phyloP scores from a whole-genome alignment of 2,329 filamentous ascomycete species.

The Beauveria australis region DNA sequence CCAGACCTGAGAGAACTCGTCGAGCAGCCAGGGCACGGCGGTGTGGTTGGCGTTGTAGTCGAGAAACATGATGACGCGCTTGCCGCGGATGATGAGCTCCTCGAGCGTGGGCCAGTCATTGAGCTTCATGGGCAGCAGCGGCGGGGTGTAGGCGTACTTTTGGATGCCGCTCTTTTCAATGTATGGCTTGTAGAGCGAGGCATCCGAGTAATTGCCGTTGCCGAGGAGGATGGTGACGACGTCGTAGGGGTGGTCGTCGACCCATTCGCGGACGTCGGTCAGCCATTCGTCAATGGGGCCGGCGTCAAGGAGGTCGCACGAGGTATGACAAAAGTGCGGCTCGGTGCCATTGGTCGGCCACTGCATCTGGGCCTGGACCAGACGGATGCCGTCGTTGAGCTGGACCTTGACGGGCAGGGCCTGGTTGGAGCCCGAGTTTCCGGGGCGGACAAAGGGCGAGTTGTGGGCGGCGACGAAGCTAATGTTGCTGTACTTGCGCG shows the following conservation, averaged over 20 bases:
- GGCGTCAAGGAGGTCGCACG: slow-evolving; percentile 71
- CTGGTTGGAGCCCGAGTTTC: slow-evolving; percentile 73
- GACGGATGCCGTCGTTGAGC: slow-evolving; percentile 67
- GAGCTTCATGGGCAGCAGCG: slow-evolving; percentile 60
- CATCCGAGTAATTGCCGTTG: slow-evolving; percentile 66
- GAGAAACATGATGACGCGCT: slow-evolving; percentile 72
- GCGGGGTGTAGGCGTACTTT: slow-evolving; percentile 65
- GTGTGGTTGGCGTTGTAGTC: slow-evolving; percentile 79
- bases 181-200: slow-evolving; percentile 55
- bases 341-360: slow-evolving; percentile 40
- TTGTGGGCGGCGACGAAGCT: slow-evolving; percentile 74
- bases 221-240: slow-evolving; percentile 81
- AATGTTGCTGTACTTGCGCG: slow-evolving; percentile 70
- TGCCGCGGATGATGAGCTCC: slow-evolving; percentile 61
- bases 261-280: slow-evolving; percentile 60
- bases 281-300: slow-evolving; percentile 73
- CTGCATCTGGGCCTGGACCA: slow-evolving; percentile 57
- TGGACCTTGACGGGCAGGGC: slow-evolving; percentile 58
- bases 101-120: slow-evolving; percentile 78
- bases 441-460: slow-evolving; percentile 63
- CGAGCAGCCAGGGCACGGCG: slow-evolving; percentile 72
- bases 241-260: slow-evolving; percentile 70
- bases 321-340: slow-evolving; percentile 76
- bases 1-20: slow-evolving; percentile 84
- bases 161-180: slow-evolving; percentile 66